These are phyloP conservation scores for Physcomitrellopsis africana DNA, from an alignment of 225 moss, liverwort and hornwort genomes.

Conservation along the genomic window DNA sequence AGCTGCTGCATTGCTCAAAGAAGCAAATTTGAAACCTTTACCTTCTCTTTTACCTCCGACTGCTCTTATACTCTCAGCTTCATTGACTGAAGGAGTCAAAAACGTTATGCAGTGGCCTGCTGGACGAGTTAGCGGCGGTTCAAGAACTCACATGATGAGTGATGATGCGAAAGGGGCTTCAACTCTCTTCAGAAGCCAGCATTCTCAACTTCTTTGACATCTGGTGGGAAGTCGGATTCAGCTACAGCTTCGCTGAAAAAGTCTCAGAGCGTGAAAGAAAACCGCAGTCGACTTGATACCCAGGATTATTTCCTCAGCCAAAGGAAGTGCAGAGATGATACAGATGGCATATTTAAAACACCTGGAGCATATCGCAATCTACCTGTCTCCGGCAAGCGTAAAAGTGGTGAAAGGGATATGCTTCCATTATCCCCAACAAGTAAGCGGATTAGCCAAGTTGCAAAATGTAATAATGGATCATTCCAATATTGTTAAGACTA, in stretches of 20 bases:
- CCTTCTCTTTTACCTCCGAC: slow-evolving; percentile 69
- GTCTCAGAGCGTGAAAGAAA: slow-evolving; percentile 71
- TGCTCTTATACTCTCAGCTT: slow-evolving; percentile 52
- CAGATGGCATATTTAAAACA: slow-evolving; percentile 63
- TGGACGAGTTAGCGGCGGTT: slow-evolving; percentile 82
- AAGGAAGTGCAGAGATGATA: slow-evolving; percentile 56
- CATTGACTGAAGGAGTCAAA: slow-evolving; percentile 44
- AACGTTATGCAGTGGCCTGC: slow-evolving; percentile 84
- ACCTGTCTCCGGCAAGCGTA: slow-evolving; percentile 69
- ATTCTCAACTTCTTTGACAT: slow-evolving; percentile 73
- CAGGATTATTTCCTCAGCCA: slow-evolving; percentile 39
- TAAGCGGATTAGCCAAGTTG: no score
- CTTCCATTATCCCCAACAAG: slow-evolving; percentile 81
- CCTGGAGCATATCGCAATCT: slow-evolving; percentile 56
- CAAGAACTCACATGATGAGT: slow-evolving; percentile 78
- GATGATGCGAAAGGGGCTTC: slow-evolving; percentile 70
- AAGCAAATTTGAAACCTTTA: slow-evolving; percentile 84
- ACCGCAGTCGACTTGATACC: slow-evolving; percentile 55
- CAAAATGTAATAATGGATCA: no score
- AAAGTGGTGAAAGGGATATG: slow-evolving; percentile 75
- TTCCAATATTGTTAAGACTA: no score
- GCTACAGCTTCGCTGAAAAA: slow-evolving; percentile 64
- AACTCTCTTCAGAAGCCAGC: slow-evolving; percentile 65
- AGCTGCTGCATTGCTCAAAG: slow-evolving; percentile 76
- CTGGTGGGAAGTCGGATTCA: slow-evolving; percentile 56